Conservation (phyloP, 2,329 filamentous ascomycete species). For the Neonectria punicea region DNA sequence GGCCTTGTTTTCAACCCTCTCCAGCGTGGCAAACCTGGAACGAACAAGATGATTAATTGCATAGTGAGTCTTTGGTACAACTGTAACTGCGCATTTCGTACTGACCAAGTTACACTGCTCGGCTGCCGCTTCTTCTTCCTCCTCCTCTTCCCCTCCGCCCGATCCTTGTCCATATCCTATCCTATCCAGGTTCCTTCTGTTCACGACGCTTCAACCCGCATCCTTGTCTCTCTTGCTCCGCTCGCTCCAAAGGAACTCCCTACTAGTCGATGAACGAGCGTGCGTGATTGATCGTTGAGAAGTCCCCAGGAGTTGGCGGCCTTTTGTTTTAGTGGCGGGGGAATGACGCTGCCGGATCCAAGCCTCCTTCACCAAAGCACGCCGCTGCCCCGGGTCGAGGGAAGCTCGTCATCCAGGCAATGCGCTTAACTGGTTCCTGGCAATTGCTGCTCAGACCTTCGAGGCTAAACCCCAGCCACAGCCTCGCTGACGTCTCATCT, state of each 20-base stretch:
- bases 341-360: constrained; percentile 37
- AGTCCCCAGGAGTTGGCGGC: neutral
- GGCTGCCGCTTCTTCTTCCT: neutral
- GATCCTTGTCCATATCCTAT: neutral
- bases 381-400: constrained; percentile 34
- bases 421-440: constrained; percentile 18
- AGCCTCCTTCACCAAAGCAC: constrained; percentile 28
- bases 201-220: neutral
- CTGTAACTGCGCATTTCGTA: neutral
- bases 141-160: neutral
- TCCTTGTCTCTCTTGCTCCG: constrained; percentile 13
- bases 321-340: constrained; percentile 30
- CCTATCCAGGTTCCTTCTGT: neutral
- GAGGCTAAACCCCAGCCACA: neutral
- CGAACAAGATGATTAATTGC: too few relatives aligned
- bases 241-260: constrained; percentile 17
- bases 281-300: constrained; percentile 11
- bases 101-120: neutral
- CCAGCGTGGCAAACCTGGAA: neutral
- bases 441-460: constrained; percentile 1
- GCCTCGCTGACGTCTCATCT: constrained; percentile 8
- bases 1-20: neutral
- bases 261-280: constrained; percentile 1
- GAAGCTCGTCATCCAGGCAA: constrained; percentile 26
- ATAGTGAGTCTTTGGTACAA: too few relatives aligned